Conservation (phyloP, 2,329 filamentous ascomycete species). For the Fusarium beomiforme region DNA sequence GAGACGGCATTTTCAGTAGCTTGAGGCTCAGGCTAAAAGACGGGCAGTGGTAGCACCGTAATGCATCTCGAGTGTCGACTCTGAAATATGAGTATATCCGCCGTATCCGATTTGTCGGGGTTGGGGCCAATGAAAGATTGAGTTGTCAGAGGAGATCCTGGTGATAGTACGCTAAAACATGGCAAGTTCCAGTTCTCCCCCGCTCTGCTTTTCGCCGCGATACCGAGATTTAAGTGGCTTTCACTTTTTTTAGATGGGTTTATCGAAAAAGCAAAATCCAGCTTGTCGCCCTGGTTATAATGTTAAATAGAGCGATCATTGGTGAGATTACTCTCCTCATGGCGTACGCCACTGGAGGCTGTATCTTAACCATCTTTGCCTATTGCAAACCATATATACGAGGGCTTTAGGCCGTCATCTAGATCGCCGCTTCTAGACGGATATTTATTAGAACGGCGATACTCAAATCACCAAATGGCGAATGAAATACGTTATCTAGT, state of each 20-base stretch:
- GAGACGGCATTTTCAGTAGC: not conserved
- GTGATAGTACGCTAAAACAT: not conserved
- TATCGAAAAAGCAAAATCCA: not conserved
- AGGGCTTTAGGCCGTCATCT: not conserved
- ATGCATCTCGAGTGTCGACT: not conserved
- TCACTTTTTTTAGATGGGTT: not conserved
- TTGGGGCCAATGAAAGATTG: too few relatives aligned
- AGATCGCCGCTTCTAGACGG: not conserved
- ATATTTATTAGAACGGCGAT: not conserved
- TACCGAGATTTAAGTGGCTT: not conserved
- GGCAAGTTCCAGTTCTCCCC: not conserved
- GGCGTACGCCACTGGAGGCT: not conserved
- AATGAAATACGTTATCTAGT: not conserved
- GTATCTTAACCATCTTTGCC: not conserved
- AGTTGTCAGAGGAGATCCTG: too few relatives aligned
- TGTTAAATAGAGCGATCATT: not conserved
- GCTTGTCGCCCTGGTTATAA: not conserved
- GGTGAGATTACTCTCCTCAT: not conserved
- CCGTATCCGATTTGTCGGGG: too few relatives aligned
- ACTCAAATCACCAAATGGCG: not conserved
- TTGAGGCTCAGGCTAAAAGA: not conserved
- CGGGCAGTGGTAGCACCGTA: not conserved
- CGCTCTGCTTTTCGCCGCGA: not conserved
- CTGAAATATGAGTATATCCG: too few relatives aligned
- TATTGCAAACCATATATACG: not conserved